Evolutionary conservation across 306 rosid species (phyloP).

Genomic region (Lathyrus oleraceus): DNA sequence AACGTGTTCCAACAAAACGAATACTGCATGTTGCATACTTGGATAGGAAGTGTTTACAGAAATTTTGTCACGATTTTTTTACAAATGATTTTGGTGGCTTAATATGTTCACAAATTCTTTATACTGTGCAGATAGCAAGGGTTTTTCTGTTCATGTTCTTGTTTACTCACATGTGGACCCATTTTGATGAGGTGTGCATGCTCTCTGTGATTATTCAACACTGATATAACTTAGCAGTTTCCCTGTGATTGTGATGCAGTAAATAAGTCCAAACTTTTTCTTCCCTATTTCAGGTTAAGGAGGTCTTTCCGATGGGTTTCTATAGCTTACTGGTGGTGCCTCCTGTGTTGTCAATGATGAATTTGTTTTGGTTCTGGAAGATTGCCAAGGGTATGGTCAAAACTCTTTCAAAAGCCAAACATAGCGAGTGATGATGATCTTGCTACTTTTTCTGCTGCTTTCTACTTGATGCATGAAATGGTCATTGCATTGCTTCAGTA

Average conservation of each 20-base stretch:
- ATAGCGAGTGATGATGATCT: constrained; percentile 73
- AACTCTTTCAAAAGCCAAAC: constrained; percentile 68
- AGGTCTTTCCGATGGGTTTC: constrained; percentile 64
- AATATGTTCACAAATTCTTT: not conserved
- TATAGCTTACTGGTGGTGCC: constrained; percentile 70
- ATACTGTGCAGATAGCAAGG: constrained; percentile 74
- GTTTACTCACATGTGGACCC: constrained; percentile 64
- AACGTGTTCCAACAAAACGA: constrained; percentile 9
- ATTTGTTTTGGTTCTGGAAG: constrained; percentile 91
- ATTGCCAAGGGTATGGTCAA: constrained; percentile 78
- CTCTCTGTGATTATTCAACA: constrained; percentile 13
- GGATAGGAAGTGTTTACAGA: not conserved
- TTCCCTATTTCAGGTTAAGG: constrained; percentile 55
- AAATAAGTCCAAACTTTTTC: constrained; percentile 19
- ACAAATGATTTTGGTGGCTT: too few relatives aligned
- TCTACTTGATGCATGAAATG: constrained; percentile 20
- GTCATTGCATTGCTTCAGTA: constrained; percentile 29
- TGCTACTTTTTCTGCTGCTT: not conserved
- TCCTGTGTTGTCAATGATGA: constrained; percentile 61
- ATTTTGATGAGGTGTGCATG: constrained; percentile 76
- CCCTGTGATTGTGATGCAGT: not conserved
- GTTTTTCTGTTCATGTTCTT: constrained; percentile 72
- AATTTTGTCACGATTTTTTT: too few relatives aligned
- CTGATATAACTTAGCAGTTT: constrained; percentile 3
- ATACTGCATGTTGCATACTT: not conserved